Conservation (phyloP, 106 monocot species). For the Platanthera guangdongensis region DNA sequence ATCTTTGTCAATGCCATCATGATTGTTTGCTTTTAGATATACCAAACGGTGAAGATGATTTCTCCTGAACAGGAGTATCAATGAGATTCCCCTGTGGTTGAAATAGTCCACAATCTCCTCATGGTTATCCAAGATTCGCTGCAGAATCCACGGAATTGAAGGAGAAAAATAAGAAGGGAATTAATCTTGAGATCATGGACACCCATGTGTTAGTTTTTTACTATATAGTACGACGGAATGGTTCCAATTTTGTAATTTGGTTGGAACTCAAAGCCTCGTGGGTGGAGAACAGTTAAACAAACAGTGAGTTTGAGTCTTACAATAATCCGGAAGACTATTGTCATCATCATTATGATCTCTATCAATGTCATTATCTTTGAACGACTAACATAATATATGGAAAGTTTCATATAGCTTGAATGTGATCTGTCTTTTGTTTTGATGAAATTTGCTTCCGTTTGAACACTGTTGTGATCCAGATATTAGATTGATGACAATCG, state of each 20-base stretch:
- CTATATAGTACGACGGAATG: background rate
- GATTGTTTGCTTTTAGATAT: slow-evolving; percentile 48
- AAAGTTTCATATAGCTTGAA: background rate
- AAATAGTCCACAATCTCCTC: slow-evolving; percentile 54
- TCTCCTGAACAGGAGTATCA: slow-evolving; percentile 58
- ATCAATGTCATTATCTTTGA: slow-evolving; percentile 1
- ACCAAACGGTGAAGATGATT: slow-evolving; percentile 50
- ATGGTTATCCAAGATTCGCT: slow-evolving; percentile 52
- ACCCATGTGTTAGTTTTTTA: background rate
- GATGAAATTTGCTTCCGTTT: background rate
- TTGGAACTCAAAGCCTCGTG: background rate
- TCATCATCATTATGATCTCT: background rate
- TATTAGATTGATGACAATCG: no score
- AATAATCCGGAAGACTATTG: background rate
- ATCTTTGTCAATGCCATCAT: slow-evolving; percentile 42
- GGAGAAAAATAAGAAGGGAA: background rate
- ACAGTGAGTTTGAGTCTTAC: background rate
- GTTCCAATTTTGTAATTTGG: background rate
- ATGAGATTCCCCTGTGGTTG: slow-evolving; percentile 49
- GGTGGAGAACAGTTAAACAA: background rate
- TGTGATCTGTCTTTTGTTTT: background rate
- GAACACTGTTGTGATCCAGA: background rate
- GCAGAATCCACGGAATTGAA: slow-evolving; percentile 3
- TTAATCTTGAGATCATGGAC: no score
- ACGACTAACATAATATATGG: background rate